Percentiles rank a stretch among this genome's conserved stretches.
These are phyloP conservation scores for Pachyrhizus erosus DNA, from an alignment of 306 rosid species.

Conservation along the genomic window DNA sequence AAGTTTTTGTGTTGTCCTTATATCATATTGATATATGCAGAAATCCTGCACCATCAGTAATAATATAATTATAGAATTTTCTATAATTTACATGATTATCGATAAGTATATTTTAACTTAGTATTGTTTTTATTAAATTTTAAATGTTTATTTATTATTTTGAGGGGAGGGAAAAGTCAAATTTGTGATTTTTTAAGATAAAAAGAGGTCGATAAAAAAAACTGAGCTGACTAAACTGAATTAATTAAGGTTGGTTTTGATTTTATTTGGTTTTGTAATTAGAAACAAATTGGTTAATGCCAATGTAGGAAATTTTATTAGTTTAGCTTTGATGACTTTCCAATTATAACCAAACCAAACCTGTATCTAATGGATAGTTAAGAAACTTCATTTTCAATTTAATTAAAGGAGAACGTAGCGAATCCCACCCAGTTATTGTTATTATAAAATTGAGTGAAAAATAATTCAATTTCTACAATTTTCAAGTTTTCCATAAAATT, in stretches of 20 bases:
- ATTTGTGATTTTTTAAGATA: neutral
- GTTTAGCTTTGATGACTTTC: too few relatives aligned
- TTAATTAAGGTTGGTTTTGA: neutral
- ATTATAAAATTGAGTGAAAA: neutral
- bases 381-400: too few relatives aligned
- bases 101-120: neutral
- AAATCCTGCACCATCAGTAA: neutral
- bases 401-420: too few relatives aligned
- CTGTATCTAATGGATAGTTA: too few relatives aligned
- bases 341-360: too few relatives aligned
- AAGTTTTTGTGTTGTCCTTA: slow-evolving; percentile 21
- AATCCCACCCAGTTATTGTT: too few relatives aligned
- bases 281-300: neutral
- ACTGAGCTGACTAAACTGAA: neutral
- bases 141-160: neutral
- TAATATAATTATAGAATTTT: neutral
- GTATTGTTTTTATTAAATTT: neutral
- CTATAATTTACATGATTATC: neutral
- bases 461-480: neutral
- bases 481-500: too few relatives aligned
- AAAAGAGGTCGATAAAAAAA: neutral
- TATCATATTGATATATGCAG: neutral
- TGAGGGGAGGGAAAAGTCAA: neutral
- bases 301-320: neutral
- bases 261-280: neutral